A percentile compares a stretch with the other conserved stretches of the same genome.
Evolutionary conservation across 495 filamentous ascomycete genomes (phyloP).

Genomic region (Parathielavia hyrcaniae): DNA sequence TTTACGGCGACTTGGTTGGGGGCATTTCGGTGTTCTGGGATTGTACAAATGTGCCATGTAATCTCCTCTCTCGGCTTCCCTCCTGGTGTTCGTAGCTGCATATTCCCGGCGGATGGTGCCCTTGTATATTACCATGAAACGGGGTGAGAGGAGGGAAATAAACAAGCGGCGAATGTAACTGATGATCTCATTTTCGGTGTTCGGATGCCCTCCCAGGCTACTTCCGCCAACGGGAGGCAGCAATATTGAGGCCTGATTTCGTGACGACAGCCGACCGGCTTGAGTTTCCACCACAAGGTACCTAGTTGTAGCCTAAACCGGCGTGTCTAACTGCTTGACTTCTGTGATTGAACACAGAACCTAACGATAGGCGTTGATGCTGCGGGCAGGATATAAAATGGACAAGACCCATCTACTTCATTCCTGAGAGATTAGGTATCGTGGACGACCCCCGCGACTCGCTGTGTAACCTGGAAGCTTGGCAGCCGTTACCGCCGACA

Average conservation of each 20-base stretch:
- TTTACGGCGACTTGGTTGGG: conserved; percentile 33
- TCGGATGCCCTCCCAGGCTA: neutral
- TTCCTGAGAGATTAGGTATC: no score
- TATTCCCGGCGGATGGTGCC: conserved; percentile 21
- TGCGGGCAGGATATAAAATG: conserved; percentile 1
- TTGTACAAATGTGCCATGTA: conserved; percentile 32
- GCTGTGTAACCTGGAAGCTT: conserved; percentile 21
- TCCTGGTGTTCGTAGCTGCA: conserved; percentile 25
- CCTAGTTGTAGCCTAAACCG: neutral
- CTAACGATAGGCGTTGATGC: neutral
- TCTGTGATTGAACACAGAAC: neutral
- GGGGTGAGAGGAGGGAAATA: conserved; percentile 29
- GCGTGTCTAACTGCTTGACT: neutral
- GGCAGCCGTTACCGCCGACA: conserved; percentile 22
- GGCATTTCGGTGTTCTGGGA: conserved; percentile 33
- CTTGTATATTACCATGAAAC: conserved; percentile 31
- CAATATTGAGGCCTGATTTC: conserved; percentile 2
- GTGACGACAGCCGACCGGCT: neutral
- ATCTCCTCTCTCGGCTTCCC: conserved; percentile 34
- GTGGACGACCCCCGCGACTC: conserved; percentile 10
- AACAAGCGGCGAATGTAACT: conserved; percentile 5
- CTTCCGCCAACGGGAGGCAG: neutral
- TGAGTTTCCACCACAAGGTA: neutral
- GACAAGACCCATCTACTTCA: no score
- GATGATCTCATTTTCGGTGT: neutral